Evolutionary conservation across 352 stramenopile species (phyloP), one percentile per base, ranked within the genome.

Genomic region (Thalassiosira sp.): DNA sequence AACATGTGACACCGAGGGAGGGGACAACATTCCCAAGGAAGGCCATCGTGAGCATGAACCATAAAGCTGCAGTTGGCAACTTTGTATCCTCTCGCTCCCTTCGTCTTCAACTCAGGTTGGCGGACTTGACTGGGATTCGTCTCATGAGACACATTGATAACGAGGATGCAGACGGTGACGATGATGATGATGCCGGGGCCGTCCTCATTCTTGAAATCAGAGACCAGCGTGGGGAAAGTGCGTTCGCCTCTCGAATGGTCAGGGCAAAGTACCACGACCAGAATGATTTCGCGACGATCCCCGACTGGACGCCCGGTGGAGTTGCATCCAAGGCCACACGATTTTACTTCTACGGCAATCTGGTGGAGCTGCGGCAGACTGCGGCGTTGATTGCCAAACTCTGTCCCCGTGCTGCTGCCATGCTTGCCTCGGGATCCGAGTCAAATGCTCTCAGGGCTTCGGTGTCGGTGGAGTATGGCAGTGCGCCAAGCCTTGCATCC

Each of bases 11-110:
- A 37, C 56, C 31, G 3, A 28, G 31, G 33, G 22, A 24, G 5
- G 52, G 24, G 3, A 40, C 52, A 54, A 28, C 6, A 3, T 28
- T 45, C 6, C 6, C 28, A 5, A 3, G 25, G 3, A 13, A 65
- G 3, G 20, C 2, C 5, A 16, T 31, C 8, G n/a, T n/a, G 13
- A 15, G 2, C 3, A 16, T 65, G 31, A 52, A 13, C 10, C 28
- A 52, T 27, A n/a, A 49, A 10, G 56, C 27, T 5, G 11, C 27
- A 5, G 56, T 16, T n/a, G 56, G 56, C n/a, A 22, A 65, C 5
- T 65, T 65, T 28, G 35, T 31, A 2, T 10, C 25, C 40, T 65
- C 56, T 5, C 56, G 56, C 5, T 52, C 5, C 24, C 18, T 65
- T 16, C 56, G 56, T 37, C 6, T 52, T 3, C 56, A 20, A 7